Evolutionary conservation across 352 stramenopile species (phyloP).

Genomic region (Pythium coloratum): DNA sequence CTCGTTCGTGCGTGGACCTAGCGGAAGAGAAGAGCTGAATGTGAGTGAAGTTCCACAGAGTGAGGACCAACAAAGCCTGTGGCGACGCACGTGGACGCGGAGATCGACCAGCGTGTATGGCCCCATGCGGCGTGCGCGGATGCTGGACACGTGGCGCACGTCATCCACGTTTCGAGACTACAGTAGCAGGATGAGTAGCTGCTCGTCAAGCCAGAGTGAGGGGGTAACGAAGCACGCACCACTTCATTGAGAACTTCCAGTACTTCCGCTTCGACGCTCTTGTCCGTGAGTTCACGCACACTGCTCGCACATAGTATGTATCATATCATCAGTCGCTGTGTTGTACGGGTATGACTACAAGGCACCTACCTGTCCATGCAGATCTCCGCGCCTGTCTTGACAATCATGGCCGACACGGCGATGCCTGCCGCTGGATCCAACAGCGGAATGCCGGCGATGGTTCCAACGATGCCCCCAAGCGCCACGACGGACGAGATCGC

Average conservation of each 20-base stretch:
- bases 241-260: conserved; percentile 74
- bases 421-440: conserved; percentile 85
- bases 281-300: conserved; percentile 83
- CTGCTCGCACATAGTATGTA: conserved; percentile 27
- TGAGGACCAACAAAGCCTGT: neutral
- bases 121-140: conserved; percentile 84
- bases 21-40: conserved; percentile 3
- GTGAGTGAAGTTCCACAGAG: neutral
- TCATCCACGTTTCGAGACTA: conserved; percentile 81
- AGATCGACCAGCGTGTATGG: conserved; percentile 87
- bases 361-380: conserved; percentile 64
- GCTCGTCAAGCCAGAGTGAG: neutral
- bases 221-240: conserved; percentile 29
- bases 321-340: neutral
- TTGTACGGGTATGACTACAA: neutral
- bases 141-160: conserved; percentile 74
- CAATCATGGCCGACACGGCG: conserved; percentile 86
- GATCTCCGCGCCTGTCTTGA: conserved; percentile 85
- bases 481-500: conserved; percentile 90
- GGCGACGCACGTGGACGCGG: conserved; percentile 69
- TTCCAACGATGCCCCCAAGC: conserved; percentile 70
- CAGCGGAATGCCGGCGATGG: conserved; percentile 65
- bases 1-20: conserved; percentile 76
- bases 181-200: neutral
- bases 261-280: conserved; percentile 79